Conservation (phyloP, 2,329 filamentous ascomycete species). For the Neofusicoccum kwambonambiense region DNA sequence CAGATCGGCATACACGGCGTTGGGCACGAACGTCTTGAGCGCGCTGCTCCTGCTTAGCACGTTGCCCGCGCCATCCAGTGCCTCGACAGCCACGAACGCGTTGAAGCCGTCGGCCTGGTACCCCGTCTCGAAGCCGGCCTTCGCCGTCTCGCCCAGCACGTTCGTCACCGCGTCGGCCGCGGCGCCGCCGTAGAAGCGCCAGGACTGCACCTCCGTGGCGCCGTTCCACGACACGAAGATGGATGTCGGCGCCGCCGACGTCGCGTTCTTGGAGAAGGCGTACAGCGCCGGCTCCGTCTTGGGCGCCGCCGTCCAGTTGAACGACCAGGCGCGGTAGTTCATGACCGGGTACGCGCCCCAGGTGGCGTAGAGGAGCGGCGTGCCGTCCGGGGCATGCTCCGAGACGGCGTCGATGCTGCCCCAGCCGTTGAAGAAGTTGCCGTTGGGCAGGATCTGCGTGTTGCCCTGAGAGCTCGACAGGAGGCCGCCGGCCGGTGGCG, state of each 20-base stretch:
- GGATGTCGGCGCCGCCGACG: constrained; percentile 25
- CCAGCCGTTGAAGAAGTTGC: constrained; percentile 58
- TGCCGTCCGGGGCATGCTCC: constrained; percentile 47
- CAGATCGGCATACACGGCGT: constrained; percentile 1
- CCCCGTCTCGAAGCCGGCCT: constrained; percentile 17
- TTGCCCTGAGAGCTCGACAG: constrained; percentile 52
- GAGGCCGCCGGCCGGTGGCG: constrained; percentile 33
- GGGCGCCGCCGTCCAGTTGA: constrained; percentile 16
- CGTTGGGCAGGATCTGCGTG: constrained; percentile 55
- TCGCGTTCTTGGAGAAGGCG: constrained; percentile 29
- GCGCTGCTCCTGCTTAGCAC: background rate
- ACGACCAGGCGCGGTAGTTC: constrained; percentile 19
- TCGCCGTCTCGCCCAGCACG: background rate
- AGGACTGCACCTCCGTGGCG: constrained; percentile 14
- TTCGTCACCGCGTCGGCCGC: background rate
- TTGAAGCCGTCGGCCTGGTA: background rate
- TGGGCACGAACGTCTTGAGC: constrained; percentile 16
- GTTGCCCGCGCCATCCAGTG: constrained; percentile 2
- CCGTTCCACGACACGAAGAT: constrained; percentile 18
- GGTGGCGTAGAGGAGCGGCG: constrained; percentile 53
- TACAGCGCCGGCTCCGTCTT: constrained; percentile 13
- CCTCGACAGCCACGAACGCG: constrained; percentile 2
- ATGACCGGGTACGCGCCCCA: constrained; percentile 38
- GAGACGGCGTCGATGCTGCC: constrained; percentile 46
- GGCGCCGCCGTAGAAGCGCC: constrained; percentile 16